These are phyloP conservation scores for Aspergillus hortae DNA, from an alignment of 2,329 filamentous ascomycete genomes.

Conservation along the genomic window DNA sequence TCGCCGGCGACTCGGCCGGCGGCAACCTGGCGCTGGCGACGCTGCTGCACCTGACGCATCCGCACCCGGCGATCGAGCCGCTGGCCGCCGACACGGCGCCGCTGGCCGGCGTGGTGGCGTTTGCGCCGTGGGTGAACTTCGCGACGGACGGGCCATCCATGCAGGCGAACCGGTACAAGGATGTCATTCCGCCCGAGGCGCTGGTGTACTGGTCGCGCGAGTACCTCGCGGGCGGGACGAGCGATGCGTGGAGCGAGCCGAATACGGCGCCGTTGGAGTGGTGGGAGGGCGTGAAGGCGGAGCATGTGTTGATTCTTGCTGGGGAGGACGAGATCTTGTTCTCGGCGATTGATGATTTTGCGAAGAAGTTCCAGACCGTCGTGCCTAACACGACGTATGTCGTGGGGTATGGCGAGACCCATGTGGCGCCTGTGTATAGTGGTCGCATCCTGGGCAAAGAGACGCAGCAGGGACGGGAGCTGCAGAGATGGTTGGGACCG, in stretches of 20 bases:
- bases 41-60: conserved; percentile 44
- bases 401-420: conserved; percentile 26
- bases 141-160: conserved; percentile 39
- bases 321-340: conserved; percentile 54
- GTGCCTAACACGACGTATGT: conserved; percentile 26
- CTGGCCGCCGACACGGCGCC: conserved; percentile 35
- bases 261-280: conserved; percentile 45
- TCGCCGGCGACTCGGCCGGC: conserved; percentile 42
- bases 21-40: conserved; percentile 35
- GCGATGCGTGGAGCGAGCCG: conserved; percentile 53
- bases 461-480: conserved; percentile 22
- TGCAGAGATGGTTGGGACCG: conserved; percentile 28
- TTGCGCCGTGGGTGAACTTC: conserved; percentile 57
- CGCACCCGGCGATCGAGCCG: conserved; percentile 49
- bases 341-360: conserved; percentile 28
- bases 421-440: conserved; percentile 27
- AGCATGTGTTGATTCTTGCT: conserved; percentile 50
- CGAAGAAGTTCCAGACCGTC: conserved; percentile 29
- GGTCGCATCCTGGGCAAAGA: conserved; percentile 17
- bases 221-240: conserved; percentile 40
- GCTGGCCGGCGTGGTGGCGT: conserved; percentile 45
- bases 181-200: conserved; percentile 41
- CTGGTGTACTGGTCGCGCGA: conserved; percentile 43
- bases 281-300: conserved; percentile 49
- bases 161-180: conserved; percentile 45